phyloP scores from a whole-genome alignment of 768 basidiomycete genomes.

The Naematelia aurantialba region DNA sequence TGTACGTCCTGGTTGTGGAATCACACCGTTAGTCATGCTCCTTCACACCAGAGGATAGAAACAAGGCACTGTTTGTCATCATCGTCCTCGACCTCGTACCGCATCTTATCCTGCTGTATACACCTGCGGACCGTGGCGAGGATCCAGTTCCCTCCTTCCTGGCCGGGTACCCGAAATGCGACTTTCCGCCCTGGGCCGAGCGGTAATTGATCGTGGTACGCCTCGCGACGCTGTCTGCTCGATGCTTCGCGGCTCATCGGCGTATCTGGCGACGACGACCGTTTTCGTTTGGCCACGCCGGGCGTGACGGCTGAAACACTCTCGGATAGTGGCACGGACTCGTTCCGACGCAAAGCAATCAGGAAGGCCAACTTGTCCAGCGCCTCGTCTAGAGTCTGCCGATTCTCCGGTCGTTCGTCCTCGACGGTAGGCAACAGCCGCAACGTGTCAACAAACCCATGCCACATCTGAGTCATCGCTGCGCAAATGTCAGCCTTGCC shows the following conservation, averaged over 20 bases:
- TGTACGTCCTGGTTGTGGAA: constrained; percentile 35
- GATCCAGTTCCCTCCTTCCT: constrained; percentile 49
- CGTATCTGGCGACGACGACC: constrained; percentile 5
- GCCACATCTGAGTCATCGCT: constrained; percentile 36
- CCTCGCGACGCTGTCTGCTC: constrained; percentile 34
- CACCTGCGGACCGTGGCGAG: constrained; percentile 48
- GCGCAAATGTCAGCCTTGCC: neutral
- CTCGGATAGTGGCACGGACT: neutral
- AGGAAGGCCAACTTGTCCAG: constrained; percentile 33
- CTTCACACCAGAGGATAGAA: neutral
- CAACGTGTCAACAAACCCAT: constrained; percentile 37
- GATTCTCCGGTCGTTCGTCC: constrained; percentile 11
- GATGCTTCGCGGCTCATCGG: constrained; percentile 28
- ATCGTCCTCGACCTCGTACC: constrained; percentile 52
- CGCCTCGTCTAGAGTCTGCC: constrained; percentile 27
- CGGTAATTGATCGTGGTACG: constrained; percentile 48
- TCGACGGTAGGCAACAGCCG: constrained; percentile 27
- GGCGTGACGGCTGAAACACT: neutral
- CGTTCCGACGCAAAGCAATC: constrained; percentile 22
- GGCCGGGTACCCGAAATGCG: constrained; percentile 45
- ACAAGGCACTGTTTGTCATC: constrained; percentile 32
- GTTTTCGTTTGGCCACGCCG: neutral
- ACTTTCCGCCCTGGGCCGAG: constrained; percentile 49
- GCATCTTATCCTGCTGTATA: constrained; percentile 49
- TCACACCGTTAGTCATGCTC: neutral